phyloP scores from a whole-genome alignment of 2,329 filamentous ascomycete genomes.

The Aplosporella prunicola region DNA sequence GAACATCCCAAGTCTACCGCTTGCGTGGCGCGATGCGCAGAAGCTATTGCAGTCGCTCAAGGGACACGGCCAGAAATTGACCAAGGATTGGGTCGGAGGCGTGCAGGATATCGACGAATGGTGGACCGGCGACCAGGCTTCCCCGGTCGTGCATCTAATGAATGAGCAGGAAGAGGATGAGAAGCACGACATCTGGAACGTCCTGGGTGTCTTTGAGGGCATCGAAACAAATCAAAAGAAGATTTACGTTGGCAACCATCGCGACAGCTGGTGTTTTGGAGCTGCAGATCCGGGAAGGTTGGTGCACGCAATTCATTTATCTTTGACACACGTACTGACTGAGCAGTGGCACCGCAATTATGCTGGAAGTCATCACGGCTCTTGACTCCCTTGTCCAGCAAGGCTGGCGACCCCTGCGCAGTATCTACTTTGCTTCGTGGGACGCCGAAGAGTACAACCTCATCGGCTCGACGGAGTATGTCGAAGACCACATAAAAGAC shows the following conservation, averaged over 20 bases:
- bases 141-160: constrained; percentile 69
- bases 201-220: constrained; percentile 76
- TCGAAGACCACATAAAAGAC: constrained; percentile 69
- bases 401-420: constrained; percentile 87
- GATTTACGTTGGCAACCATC: constrained; percentile 85
- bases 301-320: background rate
- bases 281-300: constrained; percentile 63
- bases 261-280: constrained; percentile 86
- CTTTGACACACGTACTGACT: background rate
- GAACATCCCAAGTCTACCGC: constrained; percentile 79
- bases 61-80: constrained; percentile 61
- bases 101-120: constrained; percentile 68
- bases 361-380: constrained; percentile 79
- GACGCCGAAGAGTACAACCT: constrained; percentile 89
- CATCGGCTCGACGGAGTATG: constrained; percentile 88
- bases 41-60: constrained; percentile 65
- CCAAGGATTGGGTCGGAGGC: constrained; percentile 64
- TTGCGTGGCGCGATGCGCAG: constrained; percentile 84
- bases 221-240: constrained; percentile 74
- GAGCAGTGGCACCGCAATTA: constrained; percentile 70
- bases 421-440: constrained; percentile 95
- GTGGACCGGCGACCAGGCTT: constrained; percentile 64
- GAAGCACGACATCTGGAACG: constrained; percentile 82
- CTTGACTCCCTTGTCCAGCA: constrained; percentile 67
- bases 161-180: constrained; percentile 81